phyloP scores from a whole-genome alignment of 2,329 filamentous ascomycete species.

The Penicillium sp. region DNA sequence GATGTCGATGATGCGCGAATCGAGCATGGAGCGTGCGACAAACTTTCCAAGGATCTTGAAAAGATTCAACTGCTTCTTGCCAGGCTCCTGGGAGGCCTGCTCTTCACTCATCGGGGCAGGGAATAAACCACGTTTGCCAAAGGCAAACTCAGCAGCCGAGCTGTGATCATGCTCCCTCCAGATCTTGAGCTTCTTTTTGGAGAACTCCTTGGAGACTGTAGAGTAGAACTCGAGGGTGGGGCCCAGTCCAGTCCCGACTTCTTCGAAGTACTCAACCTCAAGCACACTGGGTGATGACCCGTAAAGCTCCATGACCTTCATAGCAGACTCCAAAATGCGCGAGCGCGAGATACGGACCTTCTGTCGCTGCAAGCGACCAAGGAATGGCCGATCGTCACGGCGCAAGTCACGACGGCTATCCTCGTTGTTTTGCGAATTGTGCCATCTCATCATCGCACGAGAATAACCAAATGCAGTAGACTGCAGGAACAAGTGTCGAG shows the following conservation, averaged over 20 bases:
- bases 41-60: constrained; percentile 97
- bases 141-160: constrained; percentile 76
- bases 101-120: constrained; percentile 85
- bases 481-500: constrained; percentile 91
- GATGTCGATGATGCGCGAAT: constrained; percentile 95
- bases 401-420: constrained; percentile 79
- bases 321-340: constrained; percentile 93
- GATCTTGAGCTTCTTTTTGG: constrained; percentile 93
- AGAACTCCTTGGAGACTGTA: constrained; percentile 94
- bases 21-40: constrained; percentile 95
- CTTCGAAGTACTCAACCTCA: constrained; percentile 98
- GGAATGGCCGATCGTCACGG: constrained; percentile 84
- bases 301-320: constrained; percentile 99
- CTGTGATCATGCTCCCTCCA: constrained; percentile 87
- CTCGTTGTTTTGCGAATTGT: constrained; percentile 80
- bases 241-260: constrained; percentile 93
- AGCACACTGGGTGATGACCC: constrained; percentile 94
- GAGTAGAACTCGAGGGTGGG: constrained; percentile 98
- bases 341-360: constrained; percentile 95
- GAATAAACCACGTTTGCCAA: constrained; percentile 81
- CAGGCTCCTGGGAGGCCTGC: constrained; percentile 71
- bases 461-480: constrained; percentile 98
- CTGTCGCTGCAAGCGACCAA: constrained; percentile 88
- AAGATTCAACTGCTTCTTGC: constrained; percentile 82
- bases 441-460: constrained; percentile 96